Evolutionary conservation across 352 stramenopile genomes (phyloP).

Genomic region (Globisporangium nodosum): DNA sequence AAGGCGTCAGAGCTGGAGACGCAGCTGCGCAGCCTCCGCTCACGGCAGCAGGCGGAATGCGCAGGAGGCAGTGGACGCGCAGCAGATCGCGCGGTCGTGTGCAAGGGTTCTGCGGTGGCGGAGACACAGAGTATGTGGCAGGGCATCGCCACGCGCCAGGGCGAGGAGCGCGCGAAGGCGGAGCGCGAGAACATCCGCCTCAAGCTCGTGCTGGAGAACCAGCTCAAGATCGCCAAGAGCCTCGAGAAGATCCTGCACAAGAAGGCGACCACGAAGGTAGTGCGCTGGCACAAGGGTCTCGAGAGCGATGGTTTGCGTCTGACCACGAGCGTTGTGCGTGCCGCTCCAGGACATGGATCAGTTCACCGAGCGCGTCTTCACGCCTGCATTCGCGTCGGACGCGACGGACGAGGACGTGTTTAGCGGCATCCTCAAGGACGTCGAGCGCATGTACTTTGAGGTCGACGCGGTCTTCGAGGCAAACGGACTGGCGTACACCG

Average conservation of each 20-base stretch:
- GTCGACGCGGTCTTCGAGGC: constrained; percentile 1
- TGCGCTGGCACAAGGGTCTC: too few relatives aligned
- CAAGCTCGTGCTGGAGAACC: constrained; percentile 43
- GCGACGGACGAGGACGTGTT: background rate
- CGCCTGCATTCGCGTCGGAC: background rate
- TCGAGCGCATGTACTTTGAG: background rate
- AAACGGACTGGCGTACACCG: constrained; percentile 2
- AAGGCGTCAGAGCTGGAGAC: constrained; percentile 28
- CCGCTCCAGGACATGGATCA: background rate
- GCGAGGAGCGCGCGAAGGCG: constrained; percentile 28
- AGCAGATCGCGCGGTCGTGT: background rate
- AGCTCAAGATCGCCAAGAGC: constrained; percentile 57
- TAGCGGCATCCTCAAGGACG: background rate
- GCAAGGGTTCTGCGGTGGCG: background rate
- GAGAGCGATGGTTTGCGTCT: too few relatives aligned
- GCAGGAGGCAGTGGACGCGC: background rate
- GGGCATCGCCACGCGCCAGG: constrained; percentile 1
- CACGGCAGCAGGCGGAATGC: background rate
- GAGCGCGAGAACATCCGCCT: constrained; percentile 55
- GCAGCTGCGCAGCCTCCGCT: background rate
- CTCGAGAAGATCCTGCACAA: constrained; percentile 37
- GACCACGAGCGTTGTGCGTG: background rate
- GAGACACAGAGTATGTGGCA: background rate
- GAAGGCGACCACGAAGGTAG: background rate
- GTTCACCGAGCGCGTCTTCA: background rate